Conservation (phyloP, 208 protist genomes). For the Strigomonas galati region DNA sequence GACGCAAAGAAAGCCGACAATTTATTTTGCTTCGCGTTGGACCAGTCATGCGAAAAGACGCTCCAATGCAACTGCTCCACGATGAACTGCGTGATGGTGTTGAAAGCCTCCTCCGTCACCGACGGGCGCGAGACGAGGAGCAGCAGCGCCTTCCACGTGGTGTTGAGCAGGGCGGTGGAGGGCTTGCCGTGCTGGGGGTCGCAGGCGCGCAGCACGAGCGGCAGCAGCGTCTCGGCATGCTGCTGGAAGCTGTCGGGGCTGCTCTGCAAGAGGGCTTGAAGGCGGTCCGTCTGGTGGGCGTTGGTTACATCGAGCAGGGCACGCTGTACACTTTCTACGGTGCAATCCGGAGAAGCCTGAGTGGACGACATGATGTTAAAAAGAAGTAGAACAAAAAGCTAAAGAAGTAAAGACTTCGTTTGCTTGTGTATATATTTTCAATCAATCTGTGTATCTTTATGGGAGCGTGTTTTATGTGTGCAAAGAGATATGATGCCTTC, state of each 20-base stretch:
- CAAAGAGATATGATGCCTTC: too few species aligned
- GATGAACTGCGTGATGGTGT: conserved; percentile 40
- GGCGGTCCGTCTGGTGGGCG: background rate
- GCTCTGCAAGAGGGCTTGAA: conserved; percentile 23
- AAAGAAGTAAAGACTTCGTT: background rate
- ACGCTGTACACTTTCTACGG: background rate
- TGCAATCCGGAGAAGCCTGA: background rate
- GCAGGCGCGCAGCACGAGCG: conserved; percentile 37
- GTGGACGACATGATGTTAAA: background rate
- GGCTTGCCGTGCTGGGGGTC: conserved; percentile 14
- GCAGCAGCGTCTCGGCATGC: conserved; percentile 36
- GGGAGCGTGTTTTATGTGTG: too few species aligned
- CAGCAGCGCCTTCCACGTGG: conserved; percentile 67
- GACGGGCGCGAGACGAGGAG: conserved; percentile 29
- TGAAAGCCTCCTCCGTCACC: conserved; percentile 22
- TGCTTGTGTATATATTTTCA: conserved; percentile 14
- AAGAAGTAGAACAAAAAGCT: background rate
- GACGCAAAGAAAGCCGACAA: conserved; percentile 71
- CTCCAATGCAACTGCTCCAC: conserved; percentile 51
- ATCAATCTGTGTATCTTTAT: too few species aligned
- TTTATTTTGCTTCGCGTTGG: conserved; percentile 41
- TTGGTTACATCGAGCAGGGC: background rate
- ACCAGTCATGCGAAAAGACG: conserved; percentile 77
- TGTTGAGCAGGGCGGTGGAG: conserved; percentile 37
- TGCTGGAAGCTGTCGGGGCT: conserved; percentile 18